Conservation (phyloP, 495 filamentous ascomycete genomes). For the Pseudomonodictys pantanalensis region DNA sequence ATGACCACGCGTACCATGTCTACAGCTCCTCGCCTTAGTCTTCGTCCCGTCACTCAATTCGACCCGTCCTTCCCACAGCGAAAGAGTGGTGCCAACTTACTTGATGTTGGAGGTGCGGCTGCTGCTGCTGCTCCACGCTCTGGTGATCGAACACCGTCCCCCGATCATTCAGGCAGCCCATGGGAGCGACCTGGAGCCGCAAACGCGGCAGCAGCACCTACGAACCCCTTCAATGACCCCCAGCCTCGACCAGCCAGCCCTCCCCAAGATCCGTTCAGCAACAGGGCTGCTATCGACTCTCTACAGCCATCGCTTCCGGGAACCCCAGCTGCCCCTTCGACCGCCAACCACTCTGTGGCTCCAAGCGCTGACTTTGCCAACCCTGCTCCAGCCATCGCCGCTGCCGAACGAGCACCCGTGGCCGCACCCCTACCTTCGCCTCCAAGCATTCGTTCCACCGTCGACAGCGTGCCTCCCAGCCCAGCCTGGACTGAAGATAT, state of each 20-base stretch:
- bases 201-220: constrained; percentile 42
- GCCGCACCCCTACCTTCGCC: constrained; percentile 40
- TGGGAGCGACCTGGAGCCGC: constrained; percentile 51
- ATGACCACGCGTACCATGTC: constrained; percentile 46
- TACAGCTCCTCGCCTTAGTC: constrained; percentile 70
- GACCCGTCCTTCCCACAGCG: constrained; percentile 62
- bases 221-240: constrained; percentile 42
- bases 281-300: constrained; percentile 47
- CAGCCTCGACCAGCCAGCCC: constrained; percentile 39
- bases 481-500: constrained; percentile 55
- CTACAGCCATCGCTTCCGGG: constrained; percentile 24
- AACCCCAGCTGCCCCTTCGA: not conserved
- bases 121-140: constrained; percentile 25
- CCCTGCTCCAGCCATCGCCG: constrained; percentile 34
- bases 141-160: constrained; percentile 26
- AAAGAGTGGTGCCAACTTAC: constrained; percentile 43
- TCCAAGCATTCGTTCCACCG: constrained; percentile 34
- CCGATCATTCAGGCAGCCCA: constrained; percentile 40
- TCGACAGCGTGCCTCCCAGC: constrained; percentile 48
- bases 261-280: constrained; percentile 44
- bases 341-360: not conserved
- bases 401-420: constrained; percentile 43
- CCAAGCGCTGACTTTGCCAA: constrained; percentile 20
- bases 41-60: constrained; percentile 86
- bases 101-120: constrained; percentile 43